phyloP scores from a whole-genome alignment of 805 yeast genomes.

The Jamesozyma hellenica region DNA sequence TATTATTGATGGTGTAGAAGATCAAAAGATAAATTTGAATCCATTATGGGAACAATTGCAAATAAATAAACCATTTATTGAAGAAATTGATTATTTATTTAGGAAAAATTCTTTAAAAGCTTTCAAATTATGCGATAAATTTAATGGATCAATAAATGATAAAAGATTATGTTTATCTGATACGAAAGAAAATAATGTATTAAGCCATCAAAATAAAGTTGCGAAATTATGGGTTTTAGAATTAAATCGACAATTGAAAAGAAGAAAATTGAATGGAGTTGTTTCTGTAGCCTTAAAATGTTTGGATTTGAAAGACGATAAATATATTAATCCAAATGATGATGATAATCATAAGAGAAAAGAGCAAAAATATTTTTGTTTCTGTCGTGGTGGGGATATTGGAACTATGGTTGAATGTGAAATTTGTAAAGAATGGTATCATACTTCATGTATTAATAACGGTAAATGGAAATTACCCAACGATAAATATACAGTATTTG shows the following conservation, averaged over 20 bases:
- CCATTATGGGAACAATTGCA: constrained; percentile 9
- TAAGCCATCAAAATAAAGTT: constrained; percentile 6
- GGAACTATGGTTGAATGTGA: constrained; percentile 67
- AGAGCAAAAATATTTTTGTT: constrained; percentile 35
- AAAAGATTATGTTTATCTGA: constrained; percentile 26
- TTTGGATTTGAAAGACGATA: constrained; percentile 19
- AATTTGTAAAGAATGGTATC: constrained; percentile 63
- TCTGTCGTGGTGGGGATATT: constrained; percentile 51
- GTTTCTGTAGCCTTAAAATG: constrained; percentile 8
- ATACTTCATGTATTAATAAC: constrained; percentile 44
- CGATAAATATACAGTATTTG: constrained; percentile 32
- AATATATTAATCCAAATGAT: constrained; percentile 8
- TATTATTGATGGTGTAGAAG: constrained; percentile 8
- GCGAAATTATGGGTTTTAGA: constrained; percentile 10
- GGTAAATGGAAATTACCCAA: constrained; percentile 26
- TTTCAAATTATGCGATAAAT: constrained; percentile 8
- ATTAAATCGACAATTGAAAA: constrained; percentile 4
- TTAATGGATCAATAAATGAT: constrained; percentile 26
- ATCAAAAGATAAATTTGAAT: constrained; percentile 8
- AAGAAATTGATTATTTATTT: constrained; percentile 3
- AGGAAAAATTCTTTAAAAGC: constrained; percentile 4
- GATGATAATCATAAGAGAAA: not conserved
- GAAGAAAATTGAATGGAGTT: constrained; percentile 4
- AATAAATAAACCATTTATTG: constrained; percentile 9
- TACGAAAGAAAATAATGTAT: constrained; percentile 17